Conservation (phyloP, 495 filamentous ascomycete genomes). For the Astrothelium subdiscretum region DNA sequence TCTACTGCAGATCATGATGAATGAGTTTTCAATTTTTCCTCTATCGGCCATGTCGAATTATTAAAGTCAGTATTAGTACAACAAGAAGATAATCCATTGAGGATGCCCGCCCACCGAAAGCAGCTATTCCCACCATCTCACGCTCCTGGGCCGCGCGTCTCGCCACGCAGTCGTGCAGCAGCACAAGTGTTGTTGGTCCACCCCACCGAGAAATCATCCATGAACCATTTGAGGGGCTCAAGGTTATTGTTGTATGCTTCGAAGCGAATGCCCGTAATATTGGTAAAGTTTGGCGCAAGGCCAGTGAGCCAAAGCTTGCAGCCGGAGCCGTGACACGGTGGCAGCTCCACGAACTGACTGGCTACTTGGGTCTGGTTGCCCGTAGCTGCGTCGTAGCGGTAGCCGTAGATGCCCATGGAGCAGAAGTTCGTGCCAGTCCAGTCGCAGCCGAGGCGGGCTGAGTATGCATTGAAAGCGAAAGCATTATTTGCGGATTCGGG, state of each 20-base stretch:
- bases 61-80: no score
- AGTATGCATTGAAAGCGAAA: slow-evolving; percentile 36
- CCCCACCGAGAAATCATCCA: slow-evolving; percentile 30
- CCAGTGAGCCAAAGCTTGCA: slow-evolving; percentile 28
- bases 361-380: slow-evolving; percentile 16
- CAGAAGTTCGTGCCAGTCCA: slow-evolving; percentile 29
- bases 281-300: slow-evolving; percentile 25
- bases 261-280: slow-evolving; percentile 32
- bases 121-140: no score
- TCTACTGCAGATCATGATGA: no score
- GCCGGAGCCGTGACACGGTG: slow-evolving; percentile 22
- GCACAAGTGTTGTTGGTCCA: slow-evolving; percentile 37
- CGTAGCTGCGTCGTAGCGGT: slow-evolving; percentile 16
- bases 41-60: no score
- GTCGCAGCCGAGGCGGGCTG: slow-evolving; percentile 31
- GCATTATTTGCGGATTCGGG: slow-evolving; percentile 25
- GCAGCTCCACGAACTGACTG: slow-evolving; percentile 25
- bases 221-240: slow-evolving; percentile 27
- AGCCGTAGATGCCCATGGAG: slow-evolving; percentile 29
- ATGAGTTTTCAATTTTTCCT: no score
- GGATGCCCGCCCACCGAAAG: no score
- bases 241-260: slow-evolving; percentile 25
- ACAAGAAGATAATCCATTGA: no score
- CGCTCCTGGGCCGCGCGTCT: neutral
- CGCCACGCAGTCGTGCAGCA: slow-evolving; percentile 14